A percentile compares a stretch with the other conserved stretches of the same genome.
Evolutionary conservation across 2,329 filamentous ascomycete genomes (phyloP).

Genomic region (Tympanopsis confertula): DNA sequence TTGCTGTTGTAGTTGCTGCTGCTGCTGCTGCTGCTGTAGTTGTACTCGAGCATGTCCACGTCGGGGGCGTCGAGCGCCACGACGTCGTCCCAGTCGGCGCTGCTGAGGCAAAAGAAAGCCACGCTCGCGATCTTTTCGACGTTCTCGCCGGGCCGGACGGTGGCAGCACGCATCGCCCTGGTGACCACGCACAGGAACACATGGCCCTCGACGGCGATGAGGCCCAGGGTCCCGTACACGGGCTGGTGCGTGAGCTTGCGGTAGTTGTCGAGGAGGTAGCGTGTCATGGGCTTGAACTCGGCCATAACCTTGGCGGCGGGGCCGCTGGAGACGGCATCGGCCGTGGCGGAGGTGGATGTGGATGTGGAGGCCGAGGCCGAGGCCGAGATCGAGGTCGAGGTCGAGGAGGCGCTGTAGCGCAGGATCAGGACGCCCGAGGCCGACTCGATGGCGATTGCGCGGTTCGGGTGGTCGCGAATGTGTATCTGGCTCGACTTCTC

Average conservation of each 20-base stretch:
- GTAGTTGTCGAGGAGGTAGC: slow-evolving; percentile 64
- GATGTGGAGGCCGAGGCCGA: slow-evolving; percentile 48
- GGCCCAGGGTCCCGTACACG: slow-evolving; percentile 74
- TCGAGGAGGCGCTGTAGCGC: slow-evolving; percentile 60
- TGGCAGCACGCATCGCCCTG: slow-evolving; percentile 65
- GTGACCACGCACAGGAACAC: slow-evolving; percentile 88
- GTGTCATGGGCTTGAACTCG: slow-evolving; percentile 61
- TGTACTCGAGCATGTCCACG: slow-evolving; percentile 31
- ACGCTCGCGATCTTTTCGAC: slow-evolving; percentile 78
- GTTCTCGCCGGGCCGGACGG: slow-evolving; percentile 74
- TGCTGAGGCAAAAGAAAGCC: slow-evolving; percentile 87
- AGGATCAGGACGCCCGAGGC: slow-evolving; percentile 72
- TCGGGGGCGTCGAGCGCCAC: slow-evolving; percentile 42
- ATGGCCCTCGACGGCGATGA: slow-evolving; percentile 74
- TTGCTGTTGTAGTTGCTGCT: not conserved
- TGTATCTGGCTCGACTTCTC: slow-evolving; percentile 65
- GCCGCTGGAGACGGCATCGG: slow-evolving; percentile 34
- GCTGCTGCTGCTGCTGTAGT: slow-evolving; percentile 16
- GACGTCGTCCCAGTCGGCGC: slow-evolving; percentile 73
- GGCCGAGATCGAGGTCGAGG: slow-evolving; percentile 29
- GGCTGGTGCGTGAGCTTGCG: slow-evolving; percentile 62
- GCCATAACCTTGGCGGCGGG: slow-evolving; percentile 66
- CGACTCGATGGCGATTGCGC: slow-evolving; percentile 78
- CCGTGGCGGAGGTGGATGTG: slow-evolving; percentile 20
- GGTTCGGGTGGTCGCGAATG: slow-evolving; percentile 75